These are phyloP conservation scores for Ophiostoma himal-ulmi DNA, from an alignment of 2,329 filamentous ascomycete species.

Conservation along the genomic window DNA sequence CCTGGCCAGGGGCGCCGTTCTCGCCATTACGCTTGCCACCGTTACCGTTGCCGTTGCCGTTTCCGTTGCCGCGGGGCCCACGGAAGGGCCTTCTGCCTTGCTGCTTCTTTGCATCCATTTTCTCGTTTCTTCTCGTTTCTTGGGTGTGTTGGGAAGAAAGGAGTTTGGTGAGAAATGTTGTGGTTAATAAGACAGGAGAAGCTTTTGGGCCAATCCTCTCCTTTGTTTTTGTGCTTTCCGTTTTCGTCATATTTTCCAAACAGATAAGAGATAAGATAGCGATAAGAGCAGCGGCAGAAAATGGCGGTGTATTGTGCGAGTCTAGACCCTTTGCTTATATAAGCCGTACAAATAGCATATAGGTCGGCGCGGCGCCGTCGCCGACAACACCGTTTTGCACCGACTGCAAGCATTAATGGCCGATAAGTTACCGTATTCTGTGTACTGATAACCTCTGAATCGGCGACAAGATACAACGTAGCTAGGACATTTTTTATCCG, in stretches of 20 bases:
- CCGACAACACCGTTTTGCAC: not conserved
- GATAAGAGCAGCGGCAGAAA: not conserved
- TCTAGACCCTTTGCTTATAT: not conserved
- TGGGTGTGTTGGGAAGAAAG: not conserved
- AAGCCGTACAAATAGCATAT: not conserved
- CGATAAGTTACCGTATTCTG: not conserved
- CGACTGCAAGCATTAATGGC: not conserved
- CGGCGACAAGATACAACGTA: not conserved
- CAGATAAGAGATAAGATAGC: slow-evolving; percentile 10
- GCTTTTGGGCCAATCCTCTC: not conserved
- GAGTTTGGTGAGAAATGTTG: not conserved
- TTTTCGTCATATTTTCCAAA: slow-evolving; percentile 16
- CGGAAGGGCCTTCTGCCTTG: slow-evolving; percentile 10
- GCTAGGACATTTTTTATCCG: not conserved
- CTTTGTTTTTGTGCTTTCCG: not conserved
- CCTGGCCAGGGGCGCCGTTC: not conserved
- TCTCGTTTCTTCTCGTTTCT: slow-evolving; percentile 5
- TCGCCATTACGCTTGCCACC: not conserved
- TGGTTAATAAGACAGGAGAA: not conserved
- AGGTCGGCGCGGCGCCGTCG: not conserved
- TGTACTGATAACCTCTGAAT: not conserved
- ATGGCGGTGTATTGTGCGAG: not conserved
- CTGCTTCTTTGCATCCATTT: slow-evolving; percentile 11
- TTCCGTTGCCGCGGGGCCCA: not conserved
- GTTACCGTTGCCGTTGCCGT: slow-evolving; percentile 2